Evolutionary conservation across 352 stramenopile species (phyloP).

Genomic region (Pythium monospermum): DNA sequence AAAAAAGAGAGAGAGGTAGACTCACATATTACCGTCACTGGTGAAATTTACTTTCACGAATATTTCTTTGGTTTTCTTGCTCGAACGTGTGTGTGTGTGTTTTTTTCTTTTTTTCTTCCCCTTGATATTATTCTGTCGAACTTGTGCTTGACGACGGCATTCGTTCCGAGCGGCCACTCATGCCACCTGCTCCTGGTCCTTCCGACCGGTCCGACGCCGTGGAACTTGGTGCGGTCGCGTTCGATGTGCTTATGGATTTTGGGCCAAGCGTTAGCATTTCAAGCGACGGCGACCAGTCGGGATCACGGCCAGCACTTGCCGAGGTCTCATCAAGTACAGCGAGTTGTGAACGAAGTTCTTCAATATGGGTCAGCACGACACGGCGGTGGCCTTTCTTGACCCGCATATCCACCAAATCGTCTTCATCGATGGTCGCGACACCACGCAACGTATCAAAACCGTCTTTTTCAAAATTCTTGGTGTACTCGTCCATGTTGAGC

Average conservation of each 20-base stretch:
- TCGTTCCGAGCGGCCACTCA: background rate
- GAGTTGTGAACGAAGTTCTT: slow-evolving; percentile 76
- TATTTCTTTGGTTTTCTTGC: too few relatives aligned
- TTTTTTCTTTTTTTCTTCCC: too few relatives aligned
- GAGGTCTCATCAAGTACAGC: slow-evolving; percentile 53
- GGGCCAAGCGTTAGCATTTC: slow-evolving; percentile 69
- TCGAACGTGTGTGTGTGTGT: too few relatives aligned
- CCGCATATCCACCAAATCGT: slow-evolving; percentile 84
- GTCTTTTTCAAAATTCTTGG: slow-evolving; percentile 84
- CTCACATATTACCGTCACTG: too few relatives aligned
- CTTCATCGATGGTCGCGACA: slow-evolving; percentile 83
- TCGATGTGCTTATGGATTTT: too few relatives aligned
- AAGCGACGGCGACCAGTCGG: slow-evolving; percentile 68
- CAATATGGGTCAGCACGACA: slow-evolving; percentile 81
- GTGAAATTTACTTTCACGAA: too few relatives aligned
- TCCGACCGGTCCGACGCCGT: slow-evolving; percentile 3
- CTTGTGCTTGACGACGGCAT: slow-evolving; percentile 4
- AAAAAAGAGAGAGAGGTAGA: too few relatives aligned
- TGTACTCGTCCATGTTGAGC: slow-evolving; percentile 87
- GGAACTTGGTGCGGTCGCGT: background rate
- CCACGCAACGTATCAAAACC: slow-evolving; percentile 83
- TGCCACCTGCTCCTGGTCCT: too few relatives aligned
- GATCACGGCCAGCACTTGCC: slow-evolving; percentile 49
- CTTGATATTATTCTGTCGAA: slow-evolving; percentile 4
- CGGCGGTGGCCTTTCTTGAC: slow-evolving; percentile 87